Evolutionary conservation across 1,284 basidiomycete genomes (phyloP), one percentile per base, ranked within the genome.

Genomic region (Cronartium quercuum): DNA sequence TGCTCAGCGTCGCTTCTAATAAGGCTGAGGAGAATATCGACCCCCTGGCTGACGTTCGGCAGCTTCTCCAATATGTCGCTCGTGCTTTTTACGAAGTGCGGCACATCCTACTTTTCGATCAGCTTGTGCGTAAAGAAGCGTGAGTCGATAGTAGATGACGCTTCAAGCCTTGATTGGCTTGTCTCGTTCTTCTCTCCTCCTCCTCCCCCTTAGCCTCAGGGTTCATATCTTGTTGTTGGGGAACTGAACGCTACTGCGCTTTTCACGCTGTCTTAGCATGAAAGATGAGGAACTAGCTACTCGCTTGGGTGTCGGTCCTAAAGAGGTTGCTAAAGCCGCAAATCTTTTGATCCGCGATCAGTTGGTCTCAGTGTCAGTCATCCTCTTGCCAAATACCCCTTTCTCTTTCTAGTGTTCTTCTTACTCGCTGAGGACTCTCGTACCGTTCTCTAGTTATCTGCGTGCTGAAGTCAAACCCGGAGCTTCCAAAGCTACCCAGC

Each of bases 31-130:
- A 74, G 15, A 47, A 66, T 40, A 2, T 41, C 3, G 73, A 75
- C 44, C 29, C 64, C 62, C 73, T 75, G 38, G 65, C 57, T 41
- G 73, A 75, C 55, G 18, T 75, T 60, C 64, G 65, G 40, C 64
- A 67, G 35, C 42, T 98, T 78, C 91, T 95, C 76, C 93, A 96
- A 82, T 89, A 92, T 84, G 92, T 97, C 80, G 88, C 90, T 40
- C 88, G 95, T 79, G 88, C 91, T 42, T 98, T 98, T 83, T 98
- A 98, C 84, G 93, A 97, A 82, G 86, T 91, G 76, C 91, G 91
- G 80, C 94, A 88, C 82, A 91, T 90, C 78, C 90, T 98, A 77
- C 88, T 97, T 73, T 85, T 98, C 85, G 94, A 98, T 83, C 90
- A 94, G 83, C 88, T 98, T 80, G 88, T 92, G 77, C 88, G 90